Percentiles rank a stretch among this genome's conserved stretches.
These are phyloP conservation scores for Thielaviopsis populi DNA, from an alignment of 2,329 filamentous ascomycete species.

Conservation along the genomic window DNA sequence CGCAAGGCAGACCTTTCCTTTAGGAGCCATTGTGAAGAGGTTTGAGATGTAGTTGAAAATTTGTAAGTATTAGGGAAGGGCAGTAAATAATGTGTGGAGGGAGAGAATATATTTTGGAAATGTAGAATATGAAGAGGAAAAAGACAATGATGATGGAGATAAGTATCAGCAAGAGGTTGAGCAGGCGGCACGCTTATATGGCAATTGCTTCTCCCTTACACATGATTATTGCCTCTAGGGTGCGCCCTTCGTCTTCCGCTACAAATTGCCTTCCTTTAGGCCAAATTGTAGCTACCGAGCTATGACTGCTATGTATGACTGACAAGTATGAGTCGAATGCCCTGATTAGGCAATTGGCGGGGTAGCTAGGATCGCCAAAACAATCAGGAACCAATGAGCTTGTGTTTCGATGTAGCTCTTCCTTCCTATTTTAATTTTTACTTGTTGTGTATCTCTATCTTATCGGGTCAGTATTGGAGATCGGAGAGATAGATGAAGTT, in stretches of 20 bases:
- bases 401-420: background rate
- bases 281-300: background rate
- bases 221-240: background rate
- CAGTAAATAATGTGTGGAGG: background rate
- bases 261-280: background rate
- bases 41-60: background rate
- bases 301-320: slow-evolving; percentile 14
- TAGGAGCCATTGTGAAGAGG: slow-evolving; percentile 11
- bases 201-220: background rate
- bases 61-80: background rate
- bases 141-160: background rate
- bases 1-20: slow-evolving; percentile 17
- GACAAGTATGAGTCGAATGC: slow-evolving; percentile 11
- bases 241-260: slow-evolving; percentile 15
- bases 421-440: background rate
- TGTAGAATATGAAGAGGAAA: background rate
- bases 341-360: slow-evolving; percentile 13
- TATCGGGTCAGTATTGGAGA: background rate
- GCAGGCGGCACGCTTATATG: background rate
- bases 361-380: slow-evolving; percentile 11
- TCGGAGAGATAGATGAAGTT: background rate
- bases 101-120: background rate
- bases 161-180: background rate
- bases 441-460: slow-evolving; percentile 1
- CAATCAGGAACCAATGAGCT: slow-evolving; percentile 2